Percentiles rank a stretch among this genome's conserved stretches.
These are phyloP conservation scores for Noccaea bulbosa DNA, from an alignment of 345 rosid species.

Conservation along the genomic window DNA sequence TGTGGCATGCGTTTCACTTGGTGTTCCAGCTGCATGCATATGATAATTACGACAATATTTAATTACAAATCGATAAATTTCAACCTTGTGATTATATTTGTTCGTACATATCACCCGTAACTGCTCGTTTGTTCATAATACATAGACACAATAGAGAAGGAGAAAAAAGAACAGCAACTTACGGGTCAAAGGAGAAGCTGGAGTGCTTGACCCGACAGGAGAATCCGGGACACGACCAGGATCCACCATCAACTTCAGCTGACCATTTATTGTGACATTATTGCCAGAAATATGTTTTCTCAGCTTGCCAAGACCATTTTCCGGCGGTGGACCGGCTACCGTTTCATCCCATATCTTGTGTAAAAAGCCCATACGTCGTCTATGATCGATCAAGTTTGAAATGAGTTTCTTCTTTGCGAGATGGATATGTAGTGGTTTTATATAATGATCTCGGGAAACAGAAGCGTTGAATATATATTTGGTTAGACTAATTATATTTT, in stretches of 20 bases:
- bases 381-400: neutral
- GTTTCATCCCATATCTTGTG: conserved; percentile 96
- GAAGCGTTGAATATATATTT: conserved; percentile 32
- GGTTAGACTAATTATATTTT: conserved; percentile 27
- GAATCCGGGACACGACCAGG: conserved; percentile 49
- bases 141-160: neutral
- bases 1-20: conserved; percentile 57
- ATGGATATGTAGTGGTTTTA: conserved; percentile 21
- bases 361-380: conserved; percentile 62
- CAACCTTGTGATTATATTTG: neutral
- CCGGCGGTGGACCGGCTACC: conserved; percentile 87
- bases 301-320: conserved; percentile 63
- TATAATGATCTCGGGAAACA: conserved; percentile 47
- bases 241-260: conserved; percentile 46
- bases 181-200: conserved; percentile 63
- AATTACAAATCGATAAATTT: neutral
- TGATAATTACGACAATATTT: neutral
- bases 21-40: conserved; percentile 65
- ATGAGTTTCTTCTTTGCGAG: conserved; percentile 29
- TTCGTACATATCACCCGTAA: neutral
- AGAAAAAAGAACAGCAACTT: conserved; percentile 3
- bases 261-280: conserved; percentile 39
- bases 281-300: conserved; percentile 46
- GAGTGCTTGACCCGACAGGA: conserved; percentile 49
- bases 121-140: neutral